These are phyloP conservation scores for Ogataea paradorogensis DNA, from an alignment of 805 yeast species.

Conservation along the genomic window DNA sequence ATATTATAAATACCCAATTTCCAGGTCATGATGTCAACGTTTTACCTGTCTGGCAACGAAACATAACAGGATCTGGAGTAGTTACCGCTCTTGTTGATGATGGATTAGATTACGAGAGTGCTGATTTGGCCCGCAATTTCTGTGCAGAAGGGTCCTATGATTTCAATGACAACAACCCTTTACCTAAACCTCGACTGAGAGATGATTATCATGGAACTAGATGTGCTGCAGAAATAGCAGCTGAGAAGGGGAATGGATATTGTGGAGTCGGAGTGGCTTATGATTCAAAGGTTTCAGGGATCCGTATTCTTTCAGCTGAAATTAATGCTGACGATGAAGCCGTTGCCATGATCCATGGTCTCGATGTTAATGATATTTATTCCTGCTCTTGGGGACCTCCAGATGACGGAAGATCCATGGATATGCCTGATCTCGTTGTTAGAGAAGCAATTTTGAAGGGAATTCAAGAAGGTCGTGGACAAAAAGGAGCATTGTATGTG, in stretches of 20 bases:
- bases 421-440: slow-evolving; percentile 78
- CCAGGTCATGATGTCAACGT: slow-evolving; percentile 89
- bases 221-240: slow-evolving; percentile 97
- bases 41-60: slow-evolving; percentile 77
- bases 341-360: slow-evolving; percentile 72
- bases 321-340: slow-evolving; percentile 90
- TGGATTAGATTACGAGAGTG: slow-evolving; percentile 81
- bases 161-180: slow-evolving; percentile 68
- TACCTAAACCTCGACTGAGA: slow-evolving; percentile 74
- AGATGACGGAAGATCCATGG: slow-evolving; percentile 85
- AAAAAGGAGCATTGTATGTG: slow-evolving; percentile 85
- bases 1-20: slow-evolving; percentile 66
- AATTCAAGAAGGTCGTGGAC: slow-evolving; percentile 71
- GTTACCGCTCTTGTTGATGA: slow-evolving; percentile 92
- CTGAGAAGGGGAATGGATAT: slow-evolving; percentile 70
- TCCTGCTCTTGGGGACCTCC: slow-evolving; percentile 99
- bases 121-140: slow-evolving; percentile 70
- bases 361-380: slow-evolving; percentile 86
- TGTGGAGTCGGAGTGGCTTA: slow-evolving; percentile 99
- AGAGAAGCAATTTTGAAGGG: slow-evolving; percentile 83
- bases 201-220: slow-evolving; percentile 96
- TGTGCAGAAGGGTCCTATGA: slow-evolving; percentile 87
- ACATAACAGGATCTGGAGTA: slow-evolving; percentile 76
- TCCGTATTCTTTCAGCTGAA: slow-evolving; percentile 79
- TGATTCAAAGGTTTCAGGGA: slow-evolving; percentile 80